These are phyloP conservation scores for Tilletiopsis washingtonensis DNA, from an alignment of 1,284 basidiomycete species.

Conservation along the genomic window DNA sequence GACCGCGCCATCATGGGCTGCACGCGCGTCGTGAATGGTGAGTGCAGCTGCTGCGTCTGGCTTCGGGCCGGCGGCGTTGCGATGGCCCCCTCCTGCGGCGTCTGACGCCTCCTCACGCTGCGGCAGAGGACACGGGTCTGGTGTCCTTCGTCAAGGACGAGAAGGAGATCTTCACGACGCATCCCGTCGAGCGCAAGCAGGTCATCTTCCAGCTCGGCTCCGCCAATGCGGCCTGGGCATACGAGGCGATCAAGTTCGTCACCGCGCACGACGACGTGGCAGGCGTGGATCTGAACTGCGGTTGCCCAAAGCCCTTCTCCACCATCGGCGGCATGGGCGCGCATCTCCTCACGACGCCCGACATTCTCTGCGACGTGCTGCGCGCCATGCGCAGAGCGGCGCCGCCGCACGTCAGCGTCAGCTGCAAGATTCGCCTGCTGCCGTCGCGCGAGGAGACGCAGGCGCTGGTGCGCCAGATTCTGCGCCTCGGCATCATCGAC, in stretches of 20 bases:
- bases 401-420: slow-evolving; percentile 54
- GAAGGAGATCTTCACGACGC: slow-evolving; percentile 80
- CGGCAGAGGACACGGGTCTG: slow-evolving; percentile 68
- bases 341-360: slow-evolving; percentile 81
- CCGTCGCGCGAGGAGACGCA: slow-evolving; percentile 79
- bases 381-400: slow-evolving; percentile 39
- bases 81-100: too few species aligned
- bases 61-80: too few species aligned
- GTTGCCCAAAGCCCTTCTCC: slow-evolving; percentile 81
- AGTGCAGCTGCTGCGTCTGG: slow-evolving; percentile 52
- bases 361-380: slow-evolving; percentile 68
- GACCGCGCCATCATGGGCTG: slow-evolving; percentile 90
- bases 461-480: slow-evolving; percentile 73
- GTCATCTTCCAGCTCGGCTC: slow-evolving; percentile 72
- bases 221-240: slow-evolving; percentile 76
- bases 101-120: too few species aligned
- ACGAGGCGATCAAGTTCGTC: slow-evolving; percentile 79
- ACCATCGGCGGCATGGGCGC: slow-evolving; percentile 95
- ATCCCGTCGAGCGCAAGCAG: slow-evolving; percentile 66
- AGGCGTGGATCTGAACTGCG: slow-evolving; percentile 90
- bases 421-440: slow-evolving; percentile 75
- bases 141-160: slow-evolving; percentile 67
- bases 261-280: slow-evolving; percentile 69
- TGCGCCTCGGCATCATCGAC: slow-evolving; percentile 71
- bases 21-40: slow-evolving; percentile 73